phyloP scores from a whole-genome alignment of 176 grass and related monocot species.

The Zoysia japonica region DNA sequence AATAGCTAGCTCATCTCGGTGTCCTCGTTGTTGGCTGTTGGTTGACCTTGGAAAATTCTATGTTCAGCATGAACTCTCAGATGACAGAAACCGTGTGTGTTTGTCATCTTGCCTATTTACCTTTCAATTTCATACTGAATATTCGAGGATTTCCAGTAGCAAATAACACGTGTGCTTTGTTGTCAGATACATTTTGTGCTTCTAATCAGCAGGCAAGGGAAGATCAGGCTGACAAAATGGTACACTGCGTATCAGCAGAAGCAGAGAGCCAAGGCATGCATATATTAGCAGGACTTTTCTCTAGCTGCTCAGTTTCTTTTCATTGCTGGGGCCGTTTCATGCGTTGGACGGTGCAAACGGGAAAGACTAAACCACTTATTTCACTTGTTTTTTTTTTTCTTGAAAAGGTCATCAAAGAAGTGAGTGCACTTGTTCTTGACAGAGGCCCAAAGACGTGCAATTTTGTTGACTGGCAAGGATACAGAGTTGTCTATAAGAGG shows the following conservation, averaged over 20 bases:
- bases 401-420: constrained; percentile 62
- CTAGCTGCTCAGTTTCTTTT: background rate
- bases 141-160: background rate
- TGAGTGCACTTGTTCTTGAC: constrained; percentile 64
- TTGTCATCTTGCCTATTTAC: background rate
- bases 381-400: background rate
- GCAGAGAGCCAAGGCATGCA: constrained; percentile 65
- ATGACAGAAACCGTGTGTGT: background rate
- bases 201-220: constrained; percentile 79
- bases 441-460: constrained; percentile 76
- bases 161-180: background rate
- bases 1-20: background rate
- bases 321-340: background rate
- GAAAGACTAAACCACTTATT: background rate
- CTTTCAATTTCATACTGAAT: background rate
- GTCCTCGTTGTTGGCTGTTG: background rate
- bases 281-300: too few species aligned
- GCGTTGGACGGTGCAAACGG: background rate
- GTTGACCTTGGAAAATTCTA: background rate
- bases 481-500: constrained; percentile 80
- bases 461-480: constrained; percentile 80
- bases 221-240: constrained; percentile 88
- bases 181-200: constrained; percentile 76
- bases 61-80: background rate
- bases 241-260: constrained; percentile 81